Base-by-base conservation (phyloP, 495 filamentous ascomycete species). In the Bryoglossum gracile region DNA sequence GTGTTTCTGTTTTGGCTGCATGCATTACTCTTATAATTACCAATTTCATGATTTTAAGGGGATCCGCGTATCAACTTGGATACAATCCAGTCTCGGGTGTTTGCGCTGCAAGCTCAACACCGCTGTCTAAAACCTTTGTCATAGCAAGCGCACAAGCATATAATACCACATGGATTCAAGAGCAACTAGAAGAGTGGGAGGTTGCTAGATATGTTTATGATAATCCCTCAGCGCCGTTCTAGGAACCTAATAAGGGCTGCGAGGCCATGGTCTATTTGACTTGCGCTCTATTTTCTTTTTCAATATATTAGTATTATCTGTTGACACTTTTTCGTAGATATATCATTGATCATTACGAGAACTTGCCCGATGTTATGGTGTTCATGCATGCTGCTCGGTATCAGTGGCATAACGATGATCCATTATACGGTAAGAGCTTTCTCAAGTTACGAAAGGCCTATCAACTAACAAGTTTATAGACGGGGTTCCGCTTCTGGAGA, bases 391-490 rank as follows among this genome's bases (percentile, higher is more conserved):
- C 74, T 28, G 58, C 70, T 26, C 74, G 78, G 46, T 82, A 74
- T 57, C 73, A 80, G 62, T 85, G 81, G 81, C 81, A 85, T 53
- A 78, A 78, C 55, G 74, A 79, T 62, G 71, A 77, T 48, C 70
- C 71, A 11, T 56, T 75, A 43, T 72, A 73, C 46, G 1, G 49
- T 77, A 34, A 71, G 73, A 38, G 49, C 69, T 0, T 72, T 72
- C 45, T 64, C 65, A 3, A 54, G 61, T 26, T 55, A 62, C 10
- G 60, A 58, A 33, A 57, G 65, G 18, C 9, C 37, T 73, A 70
- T 66, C 69, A 71, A 48, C 72, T 71, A 50, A 68, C 73, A 52
- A 67, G 72, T 30, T 60, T 69, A 8, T 65, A 35, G 72, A 73
- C 48, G 67, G 41, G 28, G 48, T 66, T 0, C 67, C 68, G 0